These are phyloP conservation scores for Ramalina intermedia DNA, from an alignment of 495 filamentous ascomycete species.

Conservation along the genomic window DNA sequence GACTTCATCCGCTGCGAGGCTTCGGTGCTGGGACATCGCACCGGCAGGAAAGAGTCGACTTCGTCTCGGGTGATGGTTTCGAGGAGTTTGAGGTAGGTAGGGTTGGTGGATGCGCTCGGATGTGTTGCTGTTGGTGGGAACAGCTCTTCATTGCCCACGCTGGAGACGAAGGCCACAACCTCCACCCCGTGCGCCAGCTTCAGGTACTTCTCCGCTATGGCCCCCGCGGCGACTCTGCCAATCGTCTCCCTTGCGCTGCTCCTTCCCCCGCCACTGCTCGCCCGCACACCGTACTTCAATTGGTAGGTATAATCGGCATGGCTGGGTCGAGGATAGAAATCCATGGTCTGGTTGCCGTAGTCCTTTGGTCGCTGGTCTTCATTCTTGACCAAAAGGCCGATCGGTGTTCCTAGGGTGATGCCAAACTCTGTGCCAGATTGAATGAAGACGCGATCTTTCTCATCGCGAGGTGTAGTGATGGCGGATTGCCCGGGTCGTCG, in stretches of 20 bases:
- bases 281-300: constrained; percentile 91
- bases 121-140: constrained; percentile 67
- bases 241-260: constrained; percentile 93
- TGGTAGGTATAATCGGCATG: constrained; percentile 97
- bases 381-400: constrained; percentile 75
- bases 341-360: constrained; percentile 85
- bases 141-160: constrained; percentile 69
- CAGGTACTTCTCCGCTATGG: constrained; percentile 91
- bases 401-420: constrained; percentile 82
- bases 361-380: constrained; percentile 91
- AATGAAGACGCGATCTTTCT: constrained; percentile 84
- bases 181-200: constrained; percentile 66
- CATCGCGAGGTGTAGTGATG: constrained; percentile 82
- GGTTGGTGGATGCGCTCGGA: constrained; percentile 64
- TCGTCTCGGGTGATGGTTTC: constrained; percentile 58
- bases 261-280: constrained; percentile 80
- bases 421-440: constrained; percentile 92
- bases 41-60: constrained; percentile 72
- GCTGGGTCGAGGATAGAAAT: constrained; percentile 59
- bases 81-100: constrained; percentile 64
- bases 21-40: constrained; percentile 65
- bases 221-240: constrained; percentile 83
- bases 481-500: constrained; percentile 80
- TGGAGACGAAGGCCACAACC: constrained; percentile 82
- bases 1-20: constrained; percentile 60